phyloP scores from a whole-genome alignment of 345 rosid species.

The Hypericum perforatum region DNA sequence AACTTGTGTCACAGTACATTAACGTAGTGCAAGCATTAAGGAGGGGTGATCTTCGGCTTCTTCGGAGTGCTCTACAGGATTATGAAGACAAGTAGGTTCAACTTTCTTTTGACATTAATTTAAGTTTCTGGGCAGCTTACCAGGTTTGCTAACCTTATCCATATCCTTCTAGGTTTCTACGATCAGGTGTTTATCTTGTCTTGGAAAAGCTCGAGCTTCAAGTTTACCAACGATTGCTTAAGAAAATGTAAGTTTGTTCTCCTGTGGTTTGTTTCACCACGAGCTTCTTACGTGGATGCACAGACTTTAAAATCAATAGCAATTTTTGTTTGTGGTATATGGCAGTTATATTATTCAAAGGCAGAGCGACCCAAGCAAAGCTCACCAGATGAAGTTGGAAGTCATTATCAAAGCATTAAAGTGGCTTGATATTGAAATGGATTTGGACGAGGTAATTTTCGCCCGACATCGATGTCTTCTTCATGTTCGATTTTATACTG shows the following conservation, averaged over 20 bases:
- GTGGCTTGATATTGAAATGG: constrained; percentile 95
- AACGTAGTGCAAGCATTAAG: constrained; percentile 58
- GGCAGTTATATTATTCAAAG: constrained; percentile 77
- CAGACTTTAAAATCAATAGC: background rate
- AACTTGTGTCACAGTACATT: constrained; percentile 43
- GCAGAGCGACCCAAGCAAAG: constrained; percentile 76
- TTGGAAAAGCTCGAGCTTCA: constrained; percentile 97
- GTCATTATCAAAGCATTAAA: constrained; percentile 71
- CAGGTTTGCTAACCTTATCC: background rate
- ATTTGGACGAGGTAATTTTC: constrained; percentile 66
- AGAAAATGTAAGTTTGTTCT: constrained; percentile 63
- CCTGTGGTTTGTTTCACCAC: background rate
- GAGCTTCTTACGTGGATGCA: background rate
- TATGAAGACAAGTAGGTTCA: constrained; percentile 66
- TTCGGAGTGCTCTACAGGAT: constrained; percentile 74
- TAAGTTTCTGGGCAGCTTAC: background rate
- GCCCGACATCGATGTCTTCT: background rate
- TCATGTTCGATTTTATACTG: background rate
- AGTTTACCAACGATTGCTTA: constrained; percentile 83
- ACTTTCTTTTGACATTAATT: constrained; percentile 6
- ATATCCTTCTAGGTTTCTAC: constrained; percentile 46
- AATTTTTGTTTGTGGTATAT: background rate
- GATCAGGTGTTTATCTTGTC: constrained; percentile 94
- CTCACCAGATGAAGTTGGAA: constrained; percentile 93
- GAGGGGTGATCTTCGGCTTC: constrained; percentile 87